Conservation (phyloP, 2,329 filamentous ascomycete species). For the Penicillium glabrum region DNA sequence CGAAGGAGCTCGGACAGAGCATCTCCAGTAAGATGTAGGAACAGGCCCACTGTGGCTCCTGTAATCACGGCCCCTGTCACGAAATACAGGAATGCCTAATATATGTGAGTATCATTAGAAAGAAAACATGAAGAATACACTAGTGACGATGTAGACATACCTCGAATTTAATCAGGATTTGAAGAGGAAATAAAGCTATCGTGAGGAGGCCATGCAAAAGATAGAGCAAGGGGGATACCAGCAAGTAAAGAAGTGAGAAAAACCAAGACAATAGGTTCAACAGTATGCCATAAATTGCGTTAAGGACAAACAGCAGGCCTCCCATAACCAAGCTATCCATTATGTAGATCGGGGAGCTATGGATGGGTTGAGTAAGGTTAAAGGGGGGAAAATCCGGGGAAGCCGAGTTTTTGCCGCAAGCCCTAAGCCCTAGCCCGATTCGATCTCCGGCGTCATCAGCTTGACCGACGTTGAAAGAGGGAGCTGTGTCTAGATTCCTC, state of each 20-base stretch:
- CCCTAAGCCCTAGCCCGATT: slow-evolving; percentile 28
- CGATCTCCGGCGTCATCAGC: slow-evolving; percentile 20
- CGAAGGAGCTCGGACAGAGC: slow-evolving; percentile 52
- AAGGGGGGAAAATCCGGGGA: slow-evolving; percentile 17
- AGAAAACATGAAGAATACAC: neutral
- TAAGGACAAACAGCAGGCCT: slow-evolving; percentile 5
- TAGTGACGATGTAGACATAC: slow-evolving; percentile 34
- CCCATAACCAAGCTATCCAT: neutral
- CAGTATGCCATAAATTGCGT: slow-evolving; percentile 8
- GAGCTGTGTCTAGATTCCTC: slow-evolving; percentile 5
- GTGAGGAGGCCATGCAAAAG: slow-evolving; percentile 45
- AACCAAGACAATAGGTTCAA: slow-evolving; percentile 17
- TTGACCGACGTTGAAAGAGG: slow-evolving; percentile 1
- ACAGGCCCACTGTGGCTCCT: slow-evolving; percentile 63
- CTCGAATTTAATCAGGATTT: slow-evolving; percentile 55
- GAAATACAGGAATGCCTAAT: slow-evolving; percentile 19
- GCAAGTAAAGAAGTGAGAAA: slow-evolving; percentile 34
- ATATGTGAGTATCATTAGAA: neutral
- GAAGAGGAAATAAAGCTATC: slow-evolving; percentile 50
- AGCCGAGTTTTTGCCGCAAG: slow-evolving; percentile 14
- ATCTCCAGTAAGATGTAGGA: slow-evolving; percentile 59
- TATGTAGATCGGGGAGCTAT: neutral
- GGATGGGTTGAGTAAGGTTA: neutral
- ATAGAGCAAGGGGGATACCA: slow-evolving; percentile 51
- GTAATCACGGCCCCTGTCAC: slow-evolving; percentile 60